These are phyloP conservation scores for Beauveria bassiana DNA, from an alignment of 2,329 filamentous ascomycete species.

Conservation along the genomic window DNA sequence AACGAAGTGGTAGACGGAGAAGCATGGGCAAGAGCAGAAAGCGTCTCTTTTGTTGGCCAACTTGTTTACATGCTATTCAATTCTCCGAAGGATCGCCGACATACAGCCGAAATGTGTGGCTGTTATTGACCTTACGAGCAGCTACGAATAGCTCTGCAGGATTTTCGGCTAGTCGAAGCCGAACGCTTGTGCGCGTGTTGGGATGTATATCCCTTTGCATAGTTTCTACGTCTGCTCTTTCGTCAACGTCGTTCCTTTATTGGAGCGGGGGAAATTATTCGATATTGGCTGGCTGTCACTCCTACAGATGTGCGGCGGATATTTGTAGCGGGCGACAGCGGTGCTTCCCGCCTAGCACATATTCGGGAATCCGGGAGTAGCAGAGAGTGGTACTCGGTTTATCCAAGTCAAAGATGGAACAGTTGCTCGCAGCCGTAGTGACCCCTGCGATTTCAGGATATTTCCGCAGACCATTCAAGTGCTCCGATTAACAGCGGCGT, in stretches of 20 bases:
- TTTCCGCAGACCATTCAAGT: no score
- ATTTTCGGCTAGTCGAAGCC: neutral
- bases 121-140: neutral
- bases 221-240: neutral
- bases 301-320: no score
- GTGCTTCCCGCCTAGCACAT: no score
- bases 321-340: no score
- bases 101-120: neutral
- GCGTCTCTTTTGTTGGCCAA: neutral
- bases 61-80: neutral
- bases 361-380: no score
- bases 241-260: neutral
- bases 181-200: neutral
- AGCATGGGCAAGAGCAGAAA: neutral
- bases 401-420: no score
- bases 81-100: neutral
- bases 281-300: no score
- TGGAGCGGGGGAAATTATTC: no score
- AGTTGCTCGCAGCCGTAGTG: no score
- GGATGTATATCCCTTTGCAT: neutral
- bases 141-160: neutral
- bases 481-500: no score
- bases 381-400: no score
- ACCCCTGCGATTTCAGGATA: no score
- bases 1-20: neutral